Evolutionary conservation across 768 basidiomycete species (phyloP), one percentile per base, ranked within the genome.

Genomic region (Russula sp.): DNA sequence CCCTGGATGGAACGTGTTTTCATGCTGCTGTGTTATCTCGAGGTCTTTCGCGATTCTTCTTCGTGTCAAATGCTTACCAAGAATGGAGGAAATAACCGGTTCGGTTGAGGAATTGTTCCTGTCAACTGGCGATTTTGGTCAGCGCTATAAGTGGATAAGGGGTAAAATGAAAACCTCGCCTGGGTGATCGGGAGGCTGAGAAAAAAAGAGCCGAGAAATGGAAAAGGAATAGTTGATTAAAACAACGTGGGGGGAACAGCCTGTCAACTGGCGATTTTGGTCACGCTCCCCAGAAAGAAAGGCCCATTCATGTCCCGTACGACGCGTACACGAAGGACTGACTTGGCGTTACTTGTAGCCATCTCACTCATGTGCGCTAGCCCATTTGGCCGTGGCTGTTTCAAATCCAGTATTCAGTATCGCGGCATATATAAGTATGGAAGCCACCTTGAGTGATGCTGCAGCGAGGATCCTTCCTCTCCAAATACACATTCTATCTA

Each of bases 211-310:
- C 57, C 59, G 66, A 65, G 59, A 65, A 64, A 57, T 59, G 61
- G 63, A 66, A 68, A 68, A 68, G 61, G 67, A 9, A 66, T 66
- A 53, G 63, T 55, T 64, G 51, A 66, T 66, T 66, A 68, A 68
- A 68, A 60, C 47, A 68, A 68, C 67, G 67, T 68, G 67, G 57
- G 39, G 32, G 40, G 55, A 57, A 57, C 61, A 57, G 67, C 67
- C 67, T 68, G n/a, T n/a, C n/a, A n/a, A n/a, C n/a, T n/a, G n/a
- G n/a, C n/a, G n/a, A n/a, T n/a, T n/a, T n/a, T n/a, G n/a, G n/a
- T n/a, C n/a, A 31, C 35, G 5, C 13, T 32, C 47, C 13, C 22
- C 37, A 42, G 42, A n/a, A 20, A 13, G 27, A 4, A 22, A 18
- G 31, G n/a, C 11, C 2, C 4, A 7, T 22, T n/a, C 44, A 27